Evolutionary conservation across 164 flowering plant genomes (phyloP).

Genomic region (Kalanchoe fedtschenkoi): DNA sequence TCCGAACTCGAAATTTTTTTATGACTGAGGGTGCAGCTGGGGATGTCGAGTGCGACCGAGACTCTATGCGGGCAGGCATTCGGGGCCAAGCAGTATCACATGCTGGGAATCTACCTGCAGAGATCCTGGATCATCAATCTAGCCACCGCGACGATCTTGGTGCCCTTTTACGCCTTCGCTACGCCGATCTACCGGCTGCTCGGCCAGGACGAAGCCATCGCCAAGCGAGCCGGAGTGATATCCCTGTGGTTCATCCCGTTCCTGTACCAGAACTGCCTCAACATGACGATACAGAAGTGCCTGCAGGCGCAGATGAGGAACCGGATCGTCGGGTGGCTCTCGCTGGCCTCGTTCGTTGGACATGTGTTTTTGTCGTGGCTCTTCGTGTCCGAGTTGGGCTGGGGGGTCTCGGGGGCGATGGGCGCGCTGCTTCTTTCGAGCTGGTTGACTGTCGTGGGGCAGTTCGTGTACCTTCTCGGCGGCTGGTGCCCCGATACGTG

Average conservation of each 20-base stretch:
- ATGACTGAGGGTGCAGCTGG: too few relatives aligned
- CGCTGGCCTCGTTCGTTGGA: constrained; percentile 10
- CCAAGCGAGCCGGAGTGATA: constrained; percentile 20
- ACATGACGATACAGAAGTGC: constrained; percentile 25
- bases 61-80: constrained; percentile 25
- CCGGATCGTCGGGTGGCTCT: constrained; percentile 20
- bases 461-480: constrained; percentile 16
- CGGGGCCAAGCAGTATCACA: constrained; percentile 21
- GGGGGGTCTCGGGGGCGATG: constrained; percentile 30
- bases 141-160: constrained; percentile 6
- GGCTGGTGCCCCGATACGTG: constrained; percentile 22
- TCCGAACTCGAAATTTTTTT: too few relatives aligned
- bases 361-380: constrained; percentile 30
- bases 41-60: constrained; percentile 8
- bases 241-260: constrained; percentile 30
- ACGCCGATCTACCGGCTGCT: constrained; percentile 12
- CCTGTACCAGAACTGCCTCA: constrained; percentile 15
- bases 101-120: constrained; percentile 24
- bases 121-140: constrained; percentile 15
- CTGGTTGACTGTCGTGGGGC: constrained; percentile 18
- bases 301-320: constrained; percentile 37
- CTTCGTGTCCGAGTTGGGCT: constrained; percentile 14
- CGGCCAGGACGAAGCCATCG: constrained; percentile 18
- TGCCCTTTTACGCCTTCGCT: constrained; percentile 13
- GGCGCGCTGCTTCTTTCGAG: constrained; percentile 17